Evolutionary conservation across 169 alveolate genomes (phyloP), one percentile per base, ranked within the genome.

Genomic region (Plasmodium cynomolgi): DNA sequence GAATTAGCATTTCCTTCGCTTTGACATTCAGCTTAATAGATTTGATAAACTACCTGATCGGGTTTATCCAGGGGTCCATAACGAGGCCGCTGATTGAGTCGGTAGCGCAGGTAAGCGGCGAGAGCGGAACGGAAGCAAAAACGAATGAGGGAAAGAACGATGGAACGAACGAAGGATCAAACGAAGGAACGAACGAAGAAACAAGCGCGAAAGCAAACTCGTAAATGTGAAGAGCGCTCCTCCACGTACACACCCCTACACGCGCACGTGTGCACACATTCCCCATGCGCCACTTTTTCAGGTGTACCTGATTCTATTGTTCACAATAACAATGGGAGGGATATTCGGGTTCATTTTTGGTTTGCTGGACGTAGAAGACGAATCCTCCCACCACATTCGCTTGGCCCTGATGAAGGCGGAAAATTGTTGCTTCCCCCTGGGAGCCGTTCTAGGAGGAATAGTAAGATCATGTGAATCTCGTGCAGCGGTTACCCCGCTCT

Each of bases 321-420:
- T 98, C 62, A 97, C 99, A 31, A 92, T 98, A 71, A 68, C 97
- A 47, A 98, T 99, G 99, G 99, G 99, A 11, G 98, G 97, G 26
- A 84, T 98, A 23, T 98, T 98, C 81, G 99, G 99, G 31, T 97
- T 97, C 83, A 97, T 98, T 33, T 99, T 98, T 91, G 99, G 99
- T 41, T 84, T 99, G 62, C 96, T 98, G 96, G 99, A 98, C 91
- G 98, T 98, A 31, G 99, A 98, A 92, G 99, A 97, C 86, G 98
- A 96, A 56, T 97, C 97, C 80, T 96, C 96, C 83, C 98, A 98
- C 95, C 98, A 98, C 91, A 95, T 98, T 84, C 97, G 97, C 56
- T 96, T 98, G 72, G 98, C 99, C 2, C 96, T 98, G 71, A 96
- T 98, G 96, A 96, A 98, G 41, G 99, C 98, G 85, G 98, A 97